phyloP scores from a whole-genome alignment of 805 yeast species.

The Candida tibetensis region DNA sequence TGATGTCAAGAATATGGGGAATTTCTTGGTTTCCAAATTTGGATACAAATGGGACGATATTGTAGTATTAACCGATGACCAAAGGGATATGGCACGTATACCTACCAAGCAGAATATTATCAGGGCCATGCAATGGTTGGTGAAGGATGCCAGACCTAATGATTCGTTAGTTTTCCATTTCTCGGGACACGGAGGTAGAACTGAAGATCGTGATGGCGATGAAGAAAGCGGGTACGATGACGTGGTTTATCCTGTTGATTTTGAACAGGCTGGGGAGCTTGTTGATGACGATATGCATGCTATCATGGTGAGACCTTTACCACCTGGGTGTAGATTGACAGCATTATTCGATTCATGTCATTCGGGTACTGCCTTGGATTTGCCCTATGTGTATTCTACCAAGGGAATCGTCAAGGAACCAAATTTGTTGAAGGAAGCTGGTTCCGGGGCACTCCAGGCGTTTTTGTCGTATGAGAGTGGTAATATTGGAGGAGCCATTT shows the following conservation, averaged over 20 bases:
- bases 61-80: conserved; percentile 40
- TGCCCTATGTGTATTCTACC: conserved; percentile 39
- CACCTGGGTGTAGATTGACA: conserved; percentile 37
- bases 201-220: conserved; percentile 36
- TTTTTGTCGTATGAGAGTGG: conserved; percentile 32
- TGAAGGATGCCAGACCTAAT: conserved; percentile 35
- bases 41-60: conserved; percentile 38
- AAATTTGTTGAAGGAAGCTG: conserved; percentile 35
- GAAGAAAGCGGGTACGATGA: conserved; percentile 38
- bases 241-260: conserved; percentile 38
- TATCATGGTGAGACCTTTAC: conserved; percentile 36
- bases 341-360: conserved; percentile 41
- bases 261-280: conserved; percentile 30
- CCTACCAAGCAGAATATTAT: conserved; percentile 34
- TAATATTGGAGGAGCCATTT: conserved; percentile 37
- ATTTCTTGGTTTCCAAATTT: conserved; percentile 25
- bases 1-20: conserved; percentile 38
- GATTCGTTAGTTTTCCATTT: conserved; percentile 40
- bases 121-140: conserved; percentile 41
- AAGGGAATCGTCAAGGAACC: conserved; percentile 42
- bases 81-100: conserved; percentile 26
- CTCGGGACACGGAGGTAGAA: conserved; percentile 40
- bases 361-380: conserved; percentile 40
- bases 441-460: conserved; percentile 32
- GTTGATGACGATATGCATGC: conserved; percentile 40